These are phyloP conservation scores for Samsoniella hepiali DNA, from an alignment of 2,329 filamentous ascomycete genomes.

Conservation along the genomic window DNA sequence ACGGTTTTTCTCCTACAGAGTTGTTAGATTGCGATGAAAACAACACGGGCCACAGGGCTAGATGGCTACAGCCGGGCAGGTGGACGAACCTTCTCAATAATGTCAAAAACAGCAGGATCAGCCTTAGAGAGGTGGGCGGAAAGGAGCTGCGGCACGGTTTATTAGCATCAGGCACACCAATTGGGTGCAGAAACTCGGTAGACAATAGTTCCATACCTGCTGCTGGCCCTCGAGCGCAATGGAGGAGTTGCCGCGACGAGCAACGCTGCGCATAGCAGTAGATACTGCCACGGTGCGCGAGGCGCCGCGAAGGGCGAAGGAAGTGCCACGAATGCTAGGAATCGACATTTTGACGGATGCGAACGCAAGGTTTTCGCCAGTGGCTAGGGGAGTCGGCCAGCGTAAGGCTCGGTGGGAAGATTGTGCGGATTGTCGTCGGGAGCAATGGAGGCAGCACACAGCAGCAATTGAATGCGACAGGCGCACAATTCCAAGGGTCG, in stretches of 20 bases:
- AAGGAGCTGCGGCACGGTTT: conserved; percentile 59
- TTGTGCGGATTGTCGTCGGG: neutral
- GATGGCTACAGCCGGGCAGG: neutral
- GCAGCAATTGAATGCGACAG: neutral
- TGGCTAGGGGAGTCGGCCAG: neutral
- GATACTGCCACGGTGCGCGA: conserved; percentile 30
- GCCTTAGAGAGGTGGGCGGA: conserved; percentile 75
- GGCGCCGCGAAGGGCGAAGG: conserved; percentile 45
- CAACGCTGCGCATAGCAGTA: conserved; percentile 24
- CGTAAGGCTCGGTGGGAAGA: neutral
- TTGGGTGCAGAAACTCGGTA: conserved; percentile 20
- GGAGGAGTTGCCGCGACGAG: conserved; percentile 44
- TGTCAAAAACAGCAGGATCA: conserved; percentile 82
- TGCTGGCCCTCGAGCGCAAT: conserved; percentile 55
- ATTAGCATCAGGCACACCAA: conserved; percentile 7
- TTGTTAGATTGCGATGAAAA: neutral
- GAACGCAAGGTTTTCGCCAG: neutral
- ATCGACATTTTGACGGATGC: conserved; percentile 41
- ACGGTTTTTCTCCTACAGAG: conserved; percentile 77
- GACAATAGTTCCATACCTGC: conserved; percentile 41
- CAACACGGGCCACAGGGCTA: neutral
- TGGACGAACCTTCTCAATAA: conserved; percentile 75
- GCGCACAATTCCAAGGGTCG: neutral
- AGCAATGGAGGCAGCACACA: neutral
- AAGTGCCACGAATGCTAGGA: conserved; percentile 45